Evolutionary conservation across 768 basidiomycete species (phyloP), one percentile per base, ranked within the genome.

Genomic region (Rhodotorula kratochvilovae): DNA sequence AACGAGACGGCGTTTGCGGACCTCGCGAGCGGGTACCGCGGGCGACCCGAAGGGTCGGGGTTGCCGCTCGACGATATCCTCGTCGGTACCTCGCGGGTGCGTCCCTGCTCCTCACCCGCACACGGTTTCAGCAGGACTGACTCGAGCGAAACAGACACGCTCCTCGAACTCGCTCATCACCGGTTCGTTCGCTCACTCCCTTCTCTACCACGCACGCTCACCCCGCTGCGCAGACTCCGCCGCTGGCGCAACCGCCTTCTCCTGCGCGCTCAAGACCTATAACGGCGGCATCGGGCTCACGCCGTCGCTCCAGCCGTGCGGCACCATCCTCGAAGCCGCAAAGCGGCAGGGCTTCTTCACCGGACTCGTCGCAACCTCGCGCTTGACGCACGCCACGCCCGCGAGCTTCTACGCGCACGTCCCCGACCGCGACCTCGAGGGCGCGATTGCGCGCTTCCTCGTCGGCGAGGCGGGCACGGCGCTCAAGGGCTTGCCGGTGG

Each of bases 291-390:
- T 79, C 51, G 72, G 67, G 5, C 67, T 76, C 23, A 67, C 68
- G 12, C 70, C 76, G 57, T 23, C 55, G 16, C 43, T 33, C 35
- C 23, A 46, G 25, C 73, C 78, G 3, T 63, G 71, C 58, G 78
- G 76, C 36, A 79, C 78, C 27, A 64, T 79, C 54, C 75, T 79
- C 31, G 78, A 79, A 65, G 76, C 78, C 4, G 78, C 79, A 1
- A 71, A 77, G 39, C 68, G 63, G 11, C 73, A 76, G 31, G 76
- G 76, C 6, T 78, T 63, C 70, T 54, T 51, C 2, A 79, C 78
- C 25, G 78, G 78, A 13, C 46, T 79, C 36, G 77, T 74, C 17
- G 67, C 74, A 6, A 78, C 76, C 29, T 67, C 65, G 29, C 69
- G 73, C 46, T 46, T 76, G 33, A 77, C 77, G 35, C 72, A 77